phyloP scores from a whole-genome alignment of 2,329 filamentous ascomycete species.

The Arthroderma uncinatum region DNA sequence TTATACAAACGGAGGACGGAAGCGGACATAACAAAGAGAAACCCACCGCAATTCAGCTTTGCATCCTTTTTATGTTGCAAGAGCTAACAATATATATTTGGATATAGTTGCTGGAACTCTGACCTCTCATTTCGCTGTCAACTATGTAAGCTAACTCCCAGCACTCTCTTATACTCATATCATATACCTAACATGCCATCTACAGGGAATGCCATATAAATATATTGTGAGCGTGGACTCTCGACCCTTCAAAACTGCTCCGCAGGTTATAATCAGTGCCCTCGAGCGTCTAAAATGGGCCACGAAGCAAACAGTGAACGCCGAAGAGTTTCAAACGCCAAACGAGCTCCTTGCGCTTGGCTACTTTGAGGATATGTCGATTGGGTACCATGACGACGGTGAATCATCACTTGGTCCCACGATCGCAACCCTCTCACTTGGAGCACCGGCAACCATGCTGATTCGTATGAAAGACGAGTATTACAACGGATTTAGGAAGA shows the following conservation, averaged over 20 bases:
- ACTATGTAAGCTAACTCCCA: constrained; percentile 31
- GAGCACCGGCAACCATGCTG: constrained; percentile 42
- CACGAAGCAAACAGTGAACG: constrained; percentile 29
- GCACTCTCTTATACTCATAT: not conserved
- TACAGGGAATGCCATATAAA: constrained; percentile 48
- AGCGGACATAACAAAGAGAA: not conserved
- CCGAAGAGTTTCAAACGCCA: constrained; percentile 30
- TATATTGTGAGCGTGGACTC: constrained; percentile 43
- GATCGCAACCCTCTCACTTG: constrained; percentile 46
- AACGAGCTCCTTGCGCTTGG: constrained; percentile 48
- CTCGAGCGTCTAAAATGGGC: constrained; percentile 46
- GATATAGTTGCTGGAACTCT: constrained; percentile 27
- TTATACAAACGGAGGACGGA: not conserved
- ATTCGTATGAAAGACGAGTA: constrained; percentile 46
- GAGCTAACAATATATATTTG: not conserved
- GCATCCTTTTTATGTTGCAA: not conserved
- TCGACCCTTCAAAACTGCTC: constrained; percentile 33
- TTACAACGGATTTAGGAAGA: constrained; percentile 22
- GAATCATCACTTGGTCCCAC: constrained; percentile 45
- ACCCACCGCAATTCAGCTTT: not conserved
- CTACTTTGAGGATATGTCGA: constrained; percentile 46
- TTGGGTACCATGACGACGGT: constrained; percentile 51
- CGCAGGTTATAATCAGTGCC: constrained; percentile 33
- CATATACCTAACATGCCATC: not conserved
- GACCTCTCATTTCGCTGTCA: constrained; percentile 39